Conservation (phyloP, 1,139 yeast genomes). For the Hyphopichia fennica region DNA sequence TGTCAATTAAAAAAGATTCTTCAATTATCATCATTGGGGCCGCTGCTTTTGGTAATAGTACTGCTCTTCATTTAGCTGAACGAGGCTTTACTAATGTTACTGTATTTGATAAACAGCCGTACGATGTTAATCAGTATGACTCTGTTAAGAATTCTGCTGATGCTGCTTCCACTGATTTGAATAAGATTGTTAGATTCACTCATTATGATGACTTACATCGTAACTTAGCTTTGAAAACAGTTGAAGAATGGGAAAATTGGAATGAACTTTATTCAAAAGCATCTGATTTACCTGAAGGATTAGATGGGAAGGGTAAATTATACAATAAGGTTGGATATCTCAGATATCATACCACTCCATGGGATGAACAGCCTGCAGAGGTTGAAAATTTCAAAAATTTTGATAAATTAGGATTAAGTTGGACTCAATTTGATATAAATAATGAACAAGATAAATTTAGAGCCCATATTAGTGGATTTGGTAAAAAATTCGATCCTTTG, state of each 20-base stretch:
- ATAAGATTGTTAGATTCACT: conserved; percentile 14
- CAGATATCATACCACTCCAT: conserved; percentile 19
- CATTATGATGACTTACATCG: conserved; percentile 15
- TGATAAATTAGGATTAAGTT: conserved; percentile 23
- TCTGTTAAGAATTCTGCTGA: conserved; percentile 12
- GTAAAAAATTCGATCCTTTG: conserved; percentile 17
- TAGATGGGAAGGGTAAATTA: conserved; percentile 1
- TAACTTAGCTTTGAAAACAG: conserved; percentile 15
- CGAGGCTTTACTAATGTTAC: conserved; percentile 19
- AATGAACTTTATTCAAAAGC: not conserved
- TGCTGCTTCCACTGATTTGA: conserved; percentile 16
- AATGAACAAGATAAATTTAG: conserved; percentile 22
- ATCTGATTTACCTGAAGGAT: not conserved
- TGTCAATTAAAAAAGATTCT: not conserved
- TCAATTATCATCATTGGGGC: conserved; percentile 41
- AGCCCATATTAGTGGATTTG: conserved; percentile 23
- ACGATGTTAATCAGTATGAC: not conserved
- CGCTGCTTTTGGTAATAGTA: conserved; percentile 50
- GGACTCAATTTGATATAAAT: conserved; percentile 27
- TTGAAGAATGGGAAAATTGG: conserved; percentile 14
- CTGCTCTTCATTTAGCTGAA: conserved; percentile 34
- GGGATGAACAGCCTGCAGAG: conserved; percentile 15
- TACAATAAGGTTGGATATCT: conserved; percentile 6
- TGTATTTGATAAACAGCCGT: conserved; percentile 12
- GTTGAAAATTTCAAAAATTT: conserved; percentile 20